Base-by-base conservation (phyloP, 139 green algal genomes). In the Chlamydomonas sphaeroides region DNA sequence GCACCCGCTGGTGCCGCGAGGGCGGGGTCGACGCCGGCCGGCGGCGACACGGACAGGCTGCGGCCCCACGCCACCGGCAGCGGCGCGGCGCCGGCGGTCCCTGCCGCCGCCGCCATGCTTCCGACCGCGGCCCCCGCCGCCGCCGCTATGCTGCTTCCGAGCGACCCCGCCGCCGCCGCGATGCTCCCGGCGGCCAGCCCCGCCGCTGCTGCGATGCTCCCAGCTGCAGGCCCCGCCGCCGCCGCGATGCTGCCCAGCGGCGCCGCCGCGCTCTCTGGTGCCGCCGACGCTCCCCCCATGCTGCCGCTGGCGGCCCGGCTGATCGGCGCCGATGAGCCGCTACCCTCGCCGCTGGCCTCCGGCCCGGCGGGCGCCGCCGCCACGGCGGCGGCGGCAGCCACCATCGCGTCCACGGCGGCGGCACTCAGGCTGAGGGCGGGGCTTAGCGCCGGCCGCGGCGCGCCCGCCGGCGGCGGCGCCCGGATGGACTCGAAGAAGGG, bases 401-500 rank as follows among this genome's bases (percentile, higher is more conserved):
- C 38, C n/a, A 38, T 38, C 33, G 14, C 21, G 26, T 48, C 18
- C 45, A 72, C 23, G 66, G 36, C n/a, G 21, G 41, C n/a, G 48
- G 49, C 18, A 23, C 61, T 41, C 20, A 26, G 11, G 61, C 61
- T 28, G n/a, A n/a, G 56, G n/a, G 30, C n/a, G n/a, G 10, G 4
- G 30, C 30, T 15, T 21, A 39, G 10, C 30, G 61, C 53, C n/a
- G n/a, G n/a, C n/a, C n/a, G n/a, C n/a, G n/a, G n/a, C n/a, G n/a
- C 38, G 51, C 36, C 59, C 51, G 68, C 25, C 39, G 6, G 21
- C 28, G 30, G 23, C 41, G 56, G 26, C 14, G 79, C 66, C 20
- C 94, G 89, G 41, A 97, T 90, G 77, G 65, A 85, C 32, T 96
- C 89, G 65, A 99, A 98, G 88, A 97, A 99, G 26, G 88, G 84